Base-by-base conservation (phyloP, 2,329 filamentous ascomycete genomes). In the Trichoderma sp. region DNA sequence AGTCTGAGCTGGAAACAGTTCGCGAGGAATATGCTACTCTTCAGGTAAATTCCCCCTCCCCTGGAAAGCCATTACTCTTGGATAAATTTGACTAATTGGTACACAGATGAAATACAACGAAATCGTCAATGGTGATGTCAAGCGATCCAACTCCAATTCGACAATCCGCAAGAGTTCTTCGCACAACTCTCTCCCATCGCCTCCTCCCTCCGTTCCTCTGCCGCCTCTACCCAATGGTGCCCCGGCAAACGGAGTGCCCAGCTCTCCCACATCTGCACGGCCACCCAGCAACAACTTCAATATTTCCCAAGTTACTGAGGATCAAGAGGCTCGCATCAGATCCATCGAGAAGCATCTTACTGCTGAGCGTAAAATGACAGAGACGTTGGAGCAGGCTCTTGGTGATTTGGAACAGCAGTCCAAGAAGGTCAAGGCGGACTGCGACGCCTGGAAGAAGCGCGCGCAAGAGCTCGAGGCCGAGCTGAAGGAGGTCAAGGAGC, bases 341-440 rank as follows among this genome's bases (percentile, higher is more conserved):
- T 96, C 93, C 7, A 97, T 99, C 71, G 95, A 99, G 84, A 98
- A 97, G 83, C 94, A 98, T 77, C 87, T 99, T 28, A 91, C 92
- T 72, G 96, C 96, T 4, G 96, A 99, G 84, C 97, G 97, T 78
- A 95, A 98, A 79, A 89, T 99, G 69, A 99, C 95, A 0, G 91
- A 93, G 59, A 98, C 95, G 2, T 87, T 99, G 49, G 96, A 99
- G 79, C 95, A 98, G 81, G 96, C 96, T 7, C 88, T 99, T 34
- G 95, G 93, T 2, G 96, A 99, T 75, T 88, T 99, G 46, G 96
- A 99, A 81, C 88, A 89, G 68, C 94, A 96, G 74, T 94, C 92
- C 75, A 96, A 95, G 80, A 95, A 95, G 84, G 90, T 95, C 79
- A 97, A 96, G 84, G 84, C 89, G 2, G 96, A 99, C 79, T 91